Evolutionary conservation across 441 rosid genomes (phyloP).

Genomic region (Brassica balearica): DNA sequence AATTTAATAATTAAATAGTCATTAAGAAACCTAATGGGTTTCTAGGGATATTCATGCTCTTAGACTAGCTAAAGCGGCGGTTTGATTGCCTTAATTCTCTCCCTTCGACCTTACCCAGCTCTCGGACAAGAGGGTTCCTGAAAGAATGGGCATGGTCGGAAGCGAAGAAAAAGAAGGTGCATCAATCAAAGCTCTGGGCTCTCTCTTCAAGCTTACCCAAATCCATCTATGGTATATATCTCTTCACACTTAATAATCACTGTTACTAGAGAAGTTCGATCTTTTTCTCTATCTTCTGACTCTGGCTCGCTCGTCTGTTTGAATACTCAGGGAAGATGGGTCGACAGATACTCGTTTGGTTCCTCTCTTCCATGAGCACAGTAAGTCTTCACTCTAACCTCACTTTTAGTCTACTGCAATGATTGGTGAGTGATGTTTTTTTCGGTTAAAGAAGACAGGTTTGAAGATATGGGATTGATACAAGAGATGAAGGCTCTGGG

Average conservation of each 20-base stretch:
- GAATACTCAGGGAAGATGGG: constrained; percentile 64
- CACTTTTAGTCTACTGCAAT: neutral
- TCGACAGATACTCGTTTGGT: constrained; percentile 48
- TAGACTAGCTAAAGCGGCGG: constrained; percentile 7
- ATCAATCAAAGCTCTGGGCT: constrained; percentile 72
- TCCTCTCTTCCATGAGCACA: constrained; percentile 40
- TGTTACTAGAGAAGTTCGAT: neutral
- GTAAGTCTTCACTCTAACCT: constrained; percentile 47
- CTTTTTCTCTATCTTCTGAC: neutral
- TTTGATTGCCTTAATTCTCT: neutral
- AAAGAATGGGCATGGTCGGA: constrained; percentile 14
- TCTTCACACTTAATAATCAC: neutral
- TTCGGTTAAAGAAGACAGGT: constrained; percentile 41
- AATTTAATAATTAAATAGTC: too few species aligned
- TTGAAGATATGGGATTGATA: constrained; percentile 55
- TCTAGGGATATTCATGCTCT: neutral
- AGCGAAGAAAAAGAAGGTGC: constrained; percentile 32
- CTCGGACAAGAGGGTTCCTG: constrained; percentile 6
- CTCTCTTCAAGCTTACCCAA: constrained; percentile 77
- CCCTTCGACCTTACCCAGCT: neutral
- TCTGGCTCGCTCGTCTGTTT: constrained; percentile 6
- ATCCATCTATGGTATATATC: constrained; percentile 64
- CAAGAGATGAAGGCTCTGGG: constrained; percentile 73
- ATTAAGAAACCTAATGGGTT: too few species aligned
- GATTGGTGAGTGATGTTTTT: constrained; percentile 2